These are phyloP conservation scores for Lepidium campestre DNA, from an alignment of 441 rosid species.

Conservation along the genomic window DNA sequence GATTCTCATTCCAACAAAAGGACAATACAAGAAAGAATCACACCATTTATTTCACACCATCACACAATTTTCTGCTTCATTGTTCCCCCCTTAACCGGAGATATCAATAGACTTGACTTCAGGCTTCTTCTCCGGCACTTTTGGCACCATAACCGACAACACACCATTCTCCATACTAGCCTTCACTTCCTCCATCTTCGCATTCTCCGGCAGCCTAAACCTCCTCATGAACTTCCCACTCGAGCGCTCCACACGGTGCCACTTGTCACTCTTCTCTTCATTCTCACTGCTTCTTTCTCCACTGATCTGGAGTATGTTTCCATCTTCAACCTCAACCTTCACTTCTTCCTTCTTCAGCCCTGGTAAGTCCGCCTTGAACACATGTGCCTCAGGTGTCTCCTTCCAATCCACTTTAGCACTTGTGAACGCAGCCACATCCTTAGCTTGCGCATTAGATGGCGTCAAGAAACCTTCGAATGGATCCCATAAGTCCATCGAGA, in stretches of 20 bases:
- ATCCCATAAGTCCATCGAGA: conserved; percentile 36
- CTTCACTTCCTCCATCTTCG: conserved; percentile 33
- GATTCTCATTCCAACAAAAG: background rate
- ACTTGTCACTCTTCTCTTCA: conserved; percentile 43
- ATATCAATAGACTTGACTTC: conserved; percentile 42
- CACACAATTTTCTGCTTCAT: background rate
- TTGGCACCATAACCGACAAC: conserved; percentile 36
- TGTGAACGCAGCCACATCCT: conserved; percentile 31
- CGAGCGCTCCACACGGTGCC: conserved; percentile 45
- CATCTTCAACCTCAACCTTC: conserved; percentile 47
- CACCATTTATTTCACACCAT: conserved; percentile 6
- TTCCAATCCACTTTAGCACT: conserved; percentile 37
- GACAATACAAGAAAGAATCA: background rate
- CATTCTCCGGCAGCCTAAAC: conserved; percentile 48
- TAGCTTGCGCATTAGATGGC: background rate
- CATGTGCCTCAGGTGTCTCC: conserved; percentile 47
- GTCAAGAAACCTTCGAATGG: conserved; percentile 29
- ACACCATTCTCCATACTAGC: conserved; percentile 51
- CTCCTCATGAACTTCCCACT: conserved; percentile 44
- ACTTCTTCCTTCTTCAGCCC: conserved; percentile 49
- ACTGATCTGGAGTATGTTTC: conserved; percentile 37
- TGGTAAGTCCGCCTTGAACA: conserved; percentile 49
- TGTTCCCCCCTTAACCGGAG: conserved; percentile 6
- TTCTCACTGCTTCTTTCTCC: conserved; percentile 43
- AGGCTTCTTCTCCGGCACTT: conserved; percentile 32